Evolutionary conservation across 352 stramenopile genomes (phyloP).

Genomic region (Hyaloperonospora brassicae): DNA sequence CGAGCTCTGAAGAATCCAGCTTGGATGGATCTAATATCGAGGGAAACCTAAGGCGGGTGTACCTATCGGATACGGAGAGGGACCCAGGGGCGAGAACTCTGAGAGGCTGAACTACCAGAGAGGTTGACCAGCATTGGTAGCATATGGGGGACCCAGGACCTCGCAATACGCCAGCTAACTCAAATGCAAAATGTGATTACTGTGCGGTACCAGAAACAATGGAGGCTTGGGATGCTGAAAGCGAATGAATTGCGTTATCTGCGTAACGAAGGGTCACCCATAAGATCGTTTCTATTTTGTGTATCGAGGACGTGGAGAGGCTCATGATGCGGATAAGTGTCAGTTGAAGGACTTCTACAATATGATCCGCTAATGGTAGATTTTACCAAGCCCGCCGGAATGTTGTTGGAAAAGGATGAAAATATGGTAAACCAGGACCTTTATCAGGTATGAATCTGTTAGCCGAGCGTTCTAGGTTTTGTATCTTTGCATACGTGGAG

Average conservation of each 20-base stretch:
- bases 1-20: neutral
- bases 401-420: too few relatives aligned
- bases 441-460: too few relatives aligned
- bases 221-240: neutral
- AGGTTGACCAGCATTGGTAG: neutral
- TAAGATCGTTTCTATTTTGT: slow-evolving; percentile 1
- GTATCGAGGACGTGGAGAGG: neutral
- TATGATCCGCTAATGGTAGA: neutral
- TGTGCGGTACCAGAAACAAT: neutral
- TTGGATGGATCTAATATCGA: too few relatives aligned
- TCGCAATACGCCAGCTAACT: neutral
- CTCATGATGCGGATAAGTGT: neutral
- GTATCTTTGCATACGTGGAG: too few relatives aligned
- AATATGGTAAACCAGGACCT: too few relatives aligned
- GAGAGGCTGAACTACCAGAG: neutral
- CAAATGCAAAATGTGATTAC: neutral
- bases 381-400: neutral
- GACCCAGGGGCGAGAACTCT: neutral
- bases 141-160: neutral
- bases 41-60: neutral
- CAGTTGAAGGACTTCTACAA: neutral
- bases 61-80: neutral
- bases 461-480: too few relatives aligned
- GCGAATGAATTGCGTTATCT: neutral
- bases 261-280: slow-evolving; percentile 1